Percentiles rank a stretch among this genome's conserved stretches.
These are phyloP conservation scores for Thalassiosira ordinaria DNA, from an alignment of 352 stramenopile genomes.

Conservation along the genomic window DNA sequence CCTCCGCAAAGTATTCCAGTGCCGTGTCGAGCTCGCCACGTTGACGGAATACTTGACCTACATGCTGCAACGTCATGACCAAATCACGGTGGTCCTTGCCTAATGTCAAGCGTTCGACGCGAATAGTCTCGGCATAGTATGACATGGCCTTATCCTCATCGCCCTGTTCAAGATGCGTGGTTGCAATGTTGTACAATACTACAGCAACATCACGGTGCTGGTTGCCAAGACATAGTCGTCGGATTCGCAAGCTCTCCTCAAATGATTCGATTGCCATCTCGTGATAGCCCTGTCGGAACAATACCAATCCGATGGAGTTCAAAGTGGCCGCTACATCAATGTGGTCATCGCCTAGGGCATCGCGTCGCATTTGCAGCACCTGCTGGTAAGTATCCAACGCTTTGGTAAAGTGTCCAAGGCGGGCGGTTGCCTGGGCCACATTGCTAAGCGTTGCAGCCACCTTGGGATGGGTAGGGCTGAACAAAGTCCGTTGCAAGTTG, in stretches of 20 bases:
- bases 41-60: slow-evolving; percentile 40
- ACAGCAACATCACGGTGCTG: slow-evolving; percentile 69
- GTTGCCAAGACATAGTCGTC: slow-evolving; percentile 34
- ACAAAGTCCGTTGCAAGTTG: slow-evolving; percentile 41
- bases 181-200: slow-evolving; percentile 81
- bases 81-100: slow-evolving; percentile 63
- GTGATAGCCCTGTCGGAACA: slow-evolving; percentile 58
- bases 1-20: slow-evolving; percentile 66
- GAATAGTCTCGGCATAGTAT: slow-evolving; percentile 49
- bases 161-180: slow-evolving; percentile 62
- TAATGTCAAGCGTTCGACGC: slow-evolving; percentile 56
- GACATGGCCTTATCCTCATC: slow-evolving; percentile 57
- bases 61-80: slow-evolving; percentile 61
- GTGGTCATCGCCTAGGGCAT: slow-evolving; percentile 66
- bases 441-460: slow-evolving; percentile 60
- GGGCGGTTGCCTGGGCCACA: slow-evolving; percentile 67
- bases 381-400: slow-evolving; percentile 70
- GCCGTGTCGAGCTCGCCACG: slow-evolving; percentile 63
- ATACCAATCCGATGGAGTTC: slow-evolving; percentile 78
- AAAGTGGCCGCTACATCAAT: slow-evolving; percentile 76
- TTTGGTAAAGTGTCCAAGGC: slow-evolving; percentile 43
- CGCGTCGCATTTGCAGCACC: slow-evolving; percentile 66
- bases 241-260: slow-evolving; percentile 53
- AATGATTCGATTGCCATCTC: slow-evolving; percentile 59
- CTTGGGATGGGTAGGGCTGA: slow-evolving; percentile 62